Conservation (phyloP, 108 stramenopile genomes). For the Schizochytrium sp. region DNA sequence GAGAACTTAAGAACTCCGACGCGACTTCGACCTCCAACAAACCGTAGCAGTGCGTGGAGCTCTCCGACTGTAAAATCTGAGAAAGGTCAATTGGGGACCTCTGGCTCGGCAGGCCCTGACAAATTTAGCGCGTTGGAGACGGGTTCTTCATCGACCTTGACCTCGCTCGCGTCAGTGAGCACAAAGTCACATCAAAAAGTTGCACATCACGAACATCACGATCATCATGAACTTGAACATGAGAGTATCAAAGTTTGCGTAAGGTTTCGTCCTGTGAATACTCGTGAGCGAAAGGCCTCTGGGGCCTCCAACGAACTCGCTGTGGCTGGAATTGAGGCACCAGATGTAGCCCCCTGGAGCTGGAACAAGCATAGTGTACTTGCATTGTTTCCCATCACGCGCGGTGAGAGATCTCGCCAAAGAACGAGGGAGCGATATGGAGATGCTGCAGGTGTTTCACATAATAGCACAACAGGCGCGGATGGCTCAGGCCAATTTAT, state of each 20-base stretch:
- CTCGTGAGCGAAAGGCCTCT: conserved; percentile 3
- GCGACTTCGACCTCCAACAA: too few species aligned
- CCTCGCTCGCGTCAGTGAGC: too few species aligned
- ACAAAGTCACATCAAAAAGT: too few species aligned
- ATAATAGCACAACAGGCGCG: not conserved
- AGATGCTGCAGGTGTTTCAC: conserved; percentile 24
- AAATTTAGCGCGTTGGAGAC: too few species aligned
- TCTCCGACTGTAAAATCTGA: too few species aligned
- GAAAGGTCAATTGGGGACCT: too few species aligned
- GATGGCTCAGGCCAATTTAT: not conserved
- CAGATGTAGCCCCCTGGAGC: conserved; percentile 34
- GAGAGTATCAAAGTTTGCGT: conserved; percentile 42
- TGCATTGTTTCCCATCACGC: not conserved
- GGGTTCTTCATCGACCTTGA: too few species aligned
- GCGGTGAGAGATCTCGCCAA: conserved; percentile 38
- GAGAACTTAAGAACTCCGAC: too few species aligned
- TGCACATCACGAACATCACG: too few species aligned
- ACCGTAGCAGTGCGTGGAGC: too few species aligned
- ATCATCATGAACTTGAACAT: not conserved
- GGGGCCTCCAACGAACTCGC: not conserved
- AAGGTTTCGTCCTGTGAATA: conserved; percentile 36
- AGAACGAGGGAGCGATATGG: not conserved
- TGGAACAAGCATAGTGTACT: conserved; percentile 33
- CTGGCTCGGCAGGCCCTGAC: too few species aligned
- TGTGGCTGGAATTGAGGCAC: not conserved